Evolutionary conservation across 345 rosid species (phyloP).

Genomic region (Noccaea caerulescens): DNA sequence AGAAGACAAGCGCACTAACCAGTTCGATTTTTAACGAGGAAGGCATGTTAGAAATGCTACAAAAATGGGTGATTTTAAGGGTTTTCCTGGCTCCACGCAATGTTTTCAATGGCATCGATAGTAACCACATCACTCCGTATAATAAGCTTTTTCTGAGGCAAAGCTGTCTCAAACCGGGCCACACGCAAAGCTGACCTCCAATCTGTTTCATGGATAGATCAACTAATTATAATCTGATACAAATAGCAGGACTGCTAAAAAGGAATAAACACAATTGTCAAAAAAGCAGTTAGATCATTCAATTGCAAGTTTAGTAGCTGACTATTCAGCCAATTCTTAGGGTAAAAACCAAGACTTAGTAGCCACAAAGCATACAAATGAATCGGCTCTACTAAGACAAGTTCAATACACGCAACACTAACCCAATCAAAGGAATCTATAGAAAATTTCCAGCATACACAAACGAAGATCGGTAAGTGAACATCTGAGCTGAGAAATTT

Average conservation of each 20-base stretch:
- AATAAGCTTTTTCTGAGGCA: constrained; percentile 84
- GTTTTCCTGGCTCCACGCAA: constrained; percentile 90
- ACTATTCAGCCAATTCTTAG: neutral
- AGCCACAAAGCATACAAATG: neutral
- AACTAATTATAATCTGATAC: constrained; percentile 20
- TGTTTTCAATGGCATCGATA: constrained; percentile 86
- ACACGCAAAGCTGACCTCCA: constrained; percentile 70
- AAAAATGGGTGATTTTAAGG: constrained; percentile 82
- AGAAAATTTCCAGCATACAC: neutral
- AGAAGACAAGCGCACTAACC: constrained; percentile 49
- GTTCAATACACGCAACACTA: constrained; percentile 23
- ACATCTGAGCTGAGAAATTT: neutral
- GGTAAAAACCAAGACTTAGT: neutral
- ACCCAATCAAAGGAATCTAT: neutral
- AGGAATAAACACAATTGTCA: constrained; percentile 24
- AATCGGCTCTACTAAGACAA: constrained; percentile 11
- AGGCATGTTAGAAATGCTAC: constrained; percentile 72
- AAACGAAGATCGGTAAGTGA: constrained; percentile 29
- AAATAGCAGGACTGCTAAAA: neutral
- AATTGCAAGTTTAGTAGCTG: neutral
- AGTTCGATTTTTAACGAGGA: constrained; percentile 91
- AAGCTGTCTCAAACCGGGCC: constrained; percentile 86
- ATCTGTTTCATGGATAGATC: constrained; percentile 49
- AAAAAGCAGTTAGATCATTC: neutral
- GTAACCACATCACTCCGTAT: constrained; percentile 73